A percentile compares a stretch with the other conserved stretches of the same genome.
These are phyloP conservation scores for Podosphaera aphanis DNA, from an alignment of 2,329 filamentous ascomycete genomes.

Conservation along the genomic window DNA sequence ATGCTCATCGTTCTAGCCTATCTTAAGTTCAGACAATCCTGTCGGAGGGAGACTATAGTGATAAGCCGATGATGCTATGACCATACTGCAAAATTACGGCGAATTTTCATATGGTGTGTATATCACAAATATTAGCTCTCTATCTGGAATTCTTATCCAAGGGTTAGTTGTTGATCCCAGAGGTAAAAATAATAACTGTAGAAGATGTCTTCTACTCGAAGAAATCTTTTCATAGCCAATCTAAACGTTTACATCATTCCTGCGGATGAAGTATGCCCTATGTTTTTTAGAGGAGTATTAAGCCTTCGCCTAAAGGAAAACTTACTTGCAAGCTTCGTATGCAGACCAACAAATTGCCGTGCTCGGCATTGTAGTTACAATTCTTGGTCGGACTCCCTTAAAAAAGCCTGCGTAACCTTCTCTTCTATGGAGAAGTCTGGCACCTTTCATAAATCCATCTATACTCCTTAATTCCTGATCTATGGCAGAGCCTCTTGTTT, in stretches of 20 bases:
- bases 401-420: conserved; percentile 78
- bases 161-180: no score
- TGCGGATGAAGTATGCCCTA: conserved; percentile 36
- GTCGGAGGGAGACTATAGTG: no score
- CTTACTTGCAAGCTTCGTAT: conserved; percentile 45
- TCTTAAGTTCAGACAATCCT: no score
- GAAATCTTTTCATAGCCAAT: no score
- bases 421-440: conserved; percentile 29
- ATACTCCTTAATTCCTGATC: conserved; percentile 40
- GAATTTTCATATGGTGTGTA: no score
- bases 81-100: no score
- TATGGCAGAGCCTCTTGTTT: conserved; percentile 65
- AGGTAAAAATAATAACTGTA: no score
- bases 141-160: no score
- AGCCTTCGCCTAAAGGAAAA: conserved; percentile 4
- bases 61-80: no score
- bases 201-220: no score
- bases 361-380: conserved; percentile 93
- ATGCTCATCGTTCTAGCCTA: no score
- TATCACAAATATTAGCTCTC: no score
- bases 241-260: conserved; percentile 20
- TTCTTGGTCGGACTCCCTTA: conserved; percentile 71
- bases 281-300: conserved; percentile 1
- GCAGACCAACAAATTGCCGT: conserved; percentile 97
- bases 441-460: conserved; percentile 14